These are phyloP conservation scores for Verticillium nonalfalfae DNA, from an alignment of 2,329 filamentous ascomycete species.

Conservation along the genomic window DNA sequence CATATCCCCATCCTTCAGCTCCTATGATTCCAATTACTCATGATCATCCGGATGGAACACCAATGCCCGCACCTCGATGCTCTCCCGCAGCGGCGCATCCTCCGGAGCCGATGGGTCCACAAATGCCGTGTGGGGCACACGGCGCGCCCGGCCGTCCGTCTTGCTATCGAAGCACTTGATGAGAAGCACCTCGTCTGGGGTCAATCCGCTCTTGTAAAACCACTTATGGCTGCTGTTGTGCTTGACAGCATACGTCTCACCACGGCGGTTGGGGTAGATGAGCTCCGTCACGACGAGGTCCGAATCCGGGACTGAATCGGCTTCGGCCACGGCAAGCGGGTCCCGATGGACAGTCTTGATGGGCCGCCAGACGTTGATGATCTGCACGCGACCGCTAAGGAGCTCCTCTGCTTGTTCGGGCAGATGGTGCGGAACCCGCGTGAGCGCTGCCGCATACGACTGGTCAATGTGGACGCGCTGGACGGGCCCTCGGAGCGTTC, in stretches of 20 bases:
- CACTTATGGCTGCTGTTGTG: slow-evolving; percentile 36
- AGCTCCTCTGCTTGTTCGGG: slow-evolving; percentile 37
- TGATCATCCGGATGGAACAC: slow-evolving; percentile 40
- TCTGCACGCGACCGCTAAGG: slow-evolving; percentile 37
- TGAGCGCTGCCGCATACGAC: slow-evolving; percentile 34
- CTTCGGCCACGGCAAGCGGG: slow-evolving; percentile 47
- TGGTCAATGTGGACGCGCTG: slow-evolving; percentile 50
- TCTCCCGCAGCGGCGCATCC: slow-evolving; percentile 46
- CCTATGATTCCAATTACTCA: background rate
- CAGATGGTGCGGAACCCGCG: slow-evolving; percentile 35
- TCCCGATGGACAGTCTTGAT: slow-evolving; percentile 45
- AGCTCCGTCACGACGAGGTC: slow-evolving; percentile 42
- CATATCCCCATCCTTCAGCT: background rate
- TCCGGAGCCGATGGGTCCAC: slow-evolving; percentile 32
- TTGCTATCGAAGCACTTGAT: slow-evolving; percentile 59
- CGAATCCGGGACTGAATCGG: slow-evolving; percentile 38
- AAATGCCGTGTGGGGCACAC: slow-evolving; percentile 52
- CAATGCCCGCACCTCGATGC: slow-evolving; percentile 49
- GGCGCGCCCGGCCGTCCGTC: slow-evolving; percentile 43
- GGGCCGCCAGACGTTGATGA: slow-evolving; percentile 49
- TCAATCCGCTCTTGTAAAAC: slow-evolving; percentile 46
- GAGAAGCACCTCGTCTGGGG: slow-evolving; percentile 46
- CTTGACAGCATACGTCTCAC: slow-evolving; percentile 42
- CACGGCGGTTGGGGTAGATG: slow-evolving; percentile 43
- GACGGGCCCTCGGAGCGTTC: slow-evolving; percentile 33